Conservation (phyloP, 1,139 yeast genomes). For the Saccharomyces uvarum region DNA sequence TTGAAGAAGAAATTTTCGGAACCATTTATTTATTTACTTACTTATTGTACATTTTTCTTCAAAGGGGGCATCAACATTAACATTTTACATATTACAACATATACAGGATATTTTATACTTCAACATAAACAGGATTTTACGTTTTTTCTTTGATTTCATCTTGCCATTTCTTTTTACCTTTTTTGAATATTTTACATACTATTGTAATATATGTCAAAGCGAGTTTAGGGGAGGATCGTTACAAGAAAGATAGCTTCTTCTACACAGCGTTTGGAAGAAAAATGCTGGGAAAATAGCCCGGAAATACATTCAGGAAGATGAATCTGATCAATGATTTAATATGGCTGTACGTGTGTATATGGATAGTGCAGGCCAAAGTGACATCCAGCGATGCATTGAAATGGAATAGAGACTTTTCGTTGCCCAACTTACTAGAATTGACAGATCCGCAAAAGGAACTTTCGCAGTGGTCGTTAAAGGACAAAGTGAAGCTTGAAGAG, state of each 20-base stretch:
- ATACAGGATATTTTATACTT: not conserved
- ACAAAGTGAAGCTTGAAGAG: constrained; percentile 32
- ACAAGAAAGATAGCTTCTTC: not conserved
- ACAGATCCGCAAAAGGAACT: constrained; percentile 10
- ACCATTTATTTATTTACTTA: not conserved
- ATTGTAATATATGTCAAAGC: not conserved
- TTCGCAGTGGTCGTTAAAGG: constrained; percentile 33
- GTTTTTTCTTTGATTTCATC: not conserved
- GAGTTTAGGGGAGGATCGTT: not conserved
- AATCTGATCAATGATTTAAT: not conserved
- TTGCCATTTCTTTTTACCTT: not conserved
- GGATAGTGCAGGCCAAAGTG: not conserved
- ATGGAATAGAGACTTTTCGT: constrained; percentile 30
- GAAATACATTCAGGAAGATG: not conserved
- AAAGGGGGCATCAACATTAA: not conserved
- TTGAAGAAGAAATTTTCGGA: not conserved
- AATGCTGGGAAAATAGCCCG: not conserved
- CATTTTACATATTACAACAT: not conserved
- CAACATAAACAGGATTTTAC: not conserved
- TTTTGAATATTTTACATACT: not conserved
- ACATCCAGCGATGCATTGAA: constrained; percentile 8
- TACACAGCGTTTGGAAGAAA: not conserved
- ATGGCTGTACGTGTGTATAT: not conserved
- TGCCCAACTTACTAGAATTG: constrained; percentile 34
- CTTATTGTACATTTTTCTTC: not conserved